These are phyloP conservation scores for Bipolaris bicolor DNA, from an alignment of 2,329 filamentous ascomycete species.

Conservation along the genomic window DNA sequence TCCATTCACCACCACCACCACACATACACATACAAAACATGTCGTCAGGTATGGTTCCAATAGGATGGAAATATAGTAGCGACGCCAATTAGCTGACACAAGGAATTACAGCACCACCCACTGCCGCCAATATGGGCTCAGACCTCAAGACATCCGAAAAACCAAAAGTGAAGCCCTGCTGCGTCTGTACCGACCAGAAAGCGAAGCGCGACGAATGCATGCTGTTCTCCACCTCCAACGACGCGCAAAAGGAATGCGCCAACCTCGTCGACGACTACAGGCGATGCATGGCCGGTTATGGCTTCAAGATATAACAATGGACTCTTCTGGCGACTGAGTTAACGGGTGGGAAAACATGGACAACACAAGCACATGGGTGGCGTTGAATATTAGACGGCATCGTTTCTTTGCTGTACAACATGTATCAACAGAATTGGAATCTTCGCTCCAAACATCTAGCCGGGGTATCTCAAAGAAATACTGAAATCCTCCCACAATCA, in stretches of 20 bases:
- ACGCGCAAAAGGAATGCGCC: slow-evolving; percentile 84
- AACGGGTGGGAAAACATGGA: slow-evolving; percentile 28
- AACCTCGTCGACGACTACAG: slow-evolving; percentile 84
- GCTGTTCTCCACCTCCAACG: slow-evolving; percentile 87
- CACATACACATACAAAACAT: slow-evolving; percentile 34
- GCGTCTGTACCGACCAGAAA: slow-evolving; percentile 97
- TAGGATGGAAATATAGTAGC: not conserved
- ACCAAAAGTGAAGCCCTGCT: slow-evolving; percentile 77
- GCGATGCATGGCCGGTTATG: slow-evolving; percentile 90
- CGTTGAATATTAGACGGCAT: slow-evolving; percentile 36
- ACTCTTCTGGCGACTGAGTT: slow-evolving; percentile 10
- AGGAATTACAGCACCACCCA: slow-evolving; percentile 31
- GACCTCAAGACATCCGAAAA: slow-evolving; percentile 54
- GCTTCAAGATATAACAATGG: slow-evolving; percentile 68
- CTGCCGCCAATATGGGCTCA: slow-evolving; percentile 53
- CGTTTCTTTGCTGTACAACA: slow-evolving; percentile 29
- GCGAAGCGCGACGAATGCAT: slow-evolving; percentile 94
- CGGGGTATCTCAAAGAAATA: slow-evolving; percentile 28
- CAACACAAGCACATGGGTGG: slow-evolving; percentile 41
- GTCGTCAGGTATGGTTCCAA: slow-evolving; percentile 41
- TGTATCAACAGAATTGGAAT: slow-evolving; percentile 32
- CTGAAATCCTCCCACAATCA: slow-evolving; percentile 6
- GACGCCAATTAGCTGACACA: slow-evolving; percentile 15
- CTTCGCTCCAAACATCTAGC: slow-evolving; percentile 35
- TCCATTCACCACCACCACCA: slow-evolving; percentile 22